These are phyloP conservation scores for Scutellaria baicalensis DNA, from an alignment of 257 asterid species.

Conservation along the genomic window DNA sequence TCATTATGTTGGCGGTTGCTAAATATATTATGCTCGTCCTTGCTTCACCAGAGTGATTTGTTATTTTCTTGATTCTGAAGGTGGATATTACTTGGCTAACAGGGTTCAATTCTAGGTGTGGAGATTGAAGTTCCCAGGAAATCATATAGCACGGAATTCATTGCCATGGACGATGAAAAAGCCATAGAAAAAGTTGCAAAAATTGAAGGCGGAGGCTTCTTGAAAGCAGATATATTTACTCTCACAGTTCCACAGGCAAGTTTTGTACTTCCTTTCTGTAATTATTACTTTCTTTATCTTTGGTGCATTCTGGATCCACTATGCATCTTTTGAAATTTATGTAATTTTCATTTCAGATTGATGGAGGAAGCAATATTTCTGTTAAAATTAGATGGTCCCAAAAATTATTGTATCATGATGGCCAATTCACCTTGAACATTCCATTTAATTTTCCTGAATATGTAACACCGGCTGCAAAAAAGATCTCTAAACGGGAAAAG, in stretches of 20 bases:
- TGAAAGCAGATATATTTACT: conserved; percentile 63
- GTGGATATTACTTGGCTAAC: conserved; percentile 88
- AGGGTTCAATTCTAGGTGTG: conserved; percentile 99
- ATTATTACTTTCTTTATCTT: background rate
- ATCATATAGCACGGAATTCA: conserved; percentile 50
- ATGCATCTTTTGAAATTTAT: background rate
- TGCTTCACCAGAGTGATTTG: conserved; percentile 23
- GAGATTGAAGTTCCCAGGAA: conserved; percentile 75
- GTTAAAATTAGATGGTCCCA: conserved; percentile 91
- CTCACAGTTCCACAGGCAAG: conserved; percentile 73
- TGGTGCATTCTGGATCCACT: background rate
- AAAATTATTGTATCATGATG: conserved; percentile 50
- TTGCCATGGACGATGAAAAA: conserved; percentile 26
- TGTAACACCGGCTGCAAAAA: conserved; percentile 84
- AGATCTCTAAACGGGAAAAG: conserved; percentile 77
- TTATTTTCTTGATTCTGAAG: conserved; percentile 46
- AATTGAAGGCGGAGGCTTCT: conserved; percentile 55
- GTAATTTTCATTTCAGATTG: conserved; percentile 43
- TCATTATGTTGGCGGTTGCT: background rate
- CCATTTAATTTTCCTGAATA: conserved; percentile 87
- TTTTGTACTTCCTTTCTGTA: background rate
- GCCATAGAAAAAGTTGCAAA: conserved; percentile 30
- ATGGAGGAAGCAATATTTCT: conserved; percentile 75
- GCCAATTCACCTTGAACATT: conserved; percentile 56
- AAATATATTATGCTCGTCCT: background rate